Conservation (phyloP, 768 basidiomycete species). For the Infundibulicybe gibba region DNA sequence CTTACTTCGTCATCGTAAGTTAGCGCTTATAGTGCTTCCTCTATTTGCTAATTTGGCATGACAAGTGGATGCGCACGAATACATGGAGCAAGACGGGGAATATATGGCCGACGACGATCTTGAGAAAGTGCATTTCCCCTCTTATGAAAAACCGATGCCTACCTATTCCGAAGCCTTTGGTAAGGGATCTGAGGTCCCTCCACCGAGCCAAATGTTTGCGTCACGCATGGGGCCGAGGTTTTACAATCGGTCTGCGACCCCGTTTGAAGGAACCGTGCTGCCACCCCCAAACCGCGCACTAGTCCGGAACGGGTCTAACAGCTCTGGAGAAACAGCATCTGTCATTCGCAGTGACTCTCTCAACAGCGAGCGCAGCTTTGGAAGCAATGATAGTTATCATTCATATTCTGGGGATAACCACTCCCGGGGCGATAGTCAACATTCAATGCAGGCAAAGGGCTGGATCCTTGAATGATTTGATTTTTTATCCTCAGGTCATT, state of each 20-base stretch:
- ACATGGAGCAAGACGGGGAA: slow-evolving; percentile 30
- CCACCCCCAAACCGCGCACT: slow-evolving; percentile 24
- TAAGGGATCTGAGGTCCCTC: slow-evolving; percentile 28
- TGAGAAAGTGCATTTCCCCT: slow-evolving; percentile 66
- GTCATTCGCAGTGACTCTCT: slow-evolving; percentile 29
- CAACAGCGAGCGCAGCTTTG: slow-evolving; percentile 36
- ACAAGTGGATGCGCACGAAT: slow-evolving; percentile 54
- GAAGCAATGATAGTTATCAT: slow-evolving; percentile 30
- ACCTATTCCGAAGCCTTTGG: slow-evolving; percentile 45
- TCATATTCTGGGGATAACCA: slow-evolving; percentile 23
- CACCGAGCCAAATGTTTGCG: slow-evolving; percentile 34
- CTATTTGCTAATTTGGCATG: slow-evolving; percentile 9
- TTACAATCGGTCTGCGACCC: slow-evolving; percentile 34
- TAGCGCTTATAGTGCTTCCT: background rate
- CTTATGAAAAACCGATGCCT: slow-evolving; percentile 46
- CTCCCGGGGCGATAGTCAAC: slow-evolving; percentile 26
- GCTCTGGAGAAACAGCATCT: slow-evolving; percentile 23
- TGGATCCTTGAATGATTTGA: slow-evolving; percentile 54
- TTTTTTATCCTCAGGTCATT: slow-evolving; percentile 2
- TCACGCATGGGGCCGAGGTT: slow-evolving; percentile 44
- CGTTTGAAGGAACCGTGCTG: slow-evolving; percentile 30
- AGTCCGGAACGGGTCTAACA: slow-evolving; percentile 25
- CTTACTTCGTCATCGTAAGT: slow-evolving; percentile 61
- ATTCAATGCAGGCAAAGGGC: slow-evolving; percentile 24
- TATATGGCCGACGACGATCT: slow-evolving; percentile 25